phyloP scores from a whole-genome alignment of 768 basidiomycete genomes.

The Lactifluus piperatus region DNA sequence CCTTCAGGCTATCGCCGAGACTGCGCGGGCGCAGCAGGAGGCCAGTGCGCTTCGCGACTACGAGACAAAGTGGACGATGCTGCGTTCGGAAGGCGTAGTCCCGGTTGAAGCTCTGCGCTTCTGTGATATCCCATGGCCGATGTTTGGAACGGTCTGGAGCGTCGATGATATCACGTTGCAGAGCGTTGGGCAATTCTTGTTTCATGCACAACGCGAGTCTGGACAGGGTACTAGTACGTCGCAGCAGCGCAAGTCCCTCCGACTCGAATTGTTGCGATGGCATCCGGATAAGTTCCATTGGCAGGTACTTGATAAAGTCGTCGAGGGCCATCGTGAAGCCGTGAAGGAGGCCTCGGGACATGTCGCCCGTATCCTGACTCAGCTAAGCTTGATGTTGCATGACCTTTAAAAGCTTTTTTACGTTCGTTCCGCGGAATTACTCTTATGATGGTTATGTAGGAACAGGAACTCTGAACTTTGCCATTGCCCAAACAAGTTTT shows the following conservation, averaged over 20 bases:
- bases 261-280: slow-evolving; percentile 41
- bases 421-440: too few relatives aligned
- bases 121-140: slow-evolving; percentile 38
- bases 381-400: slow-evolving; percentile 21
- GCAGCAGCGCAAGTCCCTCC: slow-evolving; percentile 30
- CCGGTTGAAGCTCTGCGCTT: slow-evolving; percentile 19
- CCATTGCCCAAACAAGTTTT: not conserved
- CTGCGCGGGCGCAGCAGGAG: not conserved
- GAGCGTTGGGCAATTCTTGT: slow-evolving; percentile 33
- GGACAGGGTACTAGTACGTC: slow-evolving; percentile 25
- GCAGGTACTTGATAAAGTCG: slow-evolving; percentile 30
- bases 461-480: not conserved
- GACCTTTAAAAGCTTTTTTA: not conserved
- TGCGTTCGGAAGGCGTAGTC: not conserved
- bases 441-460: too few relatives aligned
- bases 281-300: slow-evolving; percentile 47
- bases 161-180: slow-evolving; percentile 31
- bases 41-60: slow-evolving; percentile 3
- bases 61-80: slow-evolving; percentile 14
- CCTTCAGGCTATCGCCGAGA: not conserved
- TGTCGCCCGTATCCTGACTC: slow-evolving; percentile 35
- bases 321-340: slow-evolving; percentile 25
- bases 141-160: slow-evolving; percentile 22
- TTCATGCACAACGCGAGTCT: slow-evolving; percentile 28
- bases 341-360: slow-evolving; percentile 32